A percentile compares a stretch with the other conserved stretches of the same genome.
These are phyloP conservation scores for Rhododendron mucronatum DNA, from an alignment of 148 eudicot genomes.

Conservation along the genomic window DNA sequence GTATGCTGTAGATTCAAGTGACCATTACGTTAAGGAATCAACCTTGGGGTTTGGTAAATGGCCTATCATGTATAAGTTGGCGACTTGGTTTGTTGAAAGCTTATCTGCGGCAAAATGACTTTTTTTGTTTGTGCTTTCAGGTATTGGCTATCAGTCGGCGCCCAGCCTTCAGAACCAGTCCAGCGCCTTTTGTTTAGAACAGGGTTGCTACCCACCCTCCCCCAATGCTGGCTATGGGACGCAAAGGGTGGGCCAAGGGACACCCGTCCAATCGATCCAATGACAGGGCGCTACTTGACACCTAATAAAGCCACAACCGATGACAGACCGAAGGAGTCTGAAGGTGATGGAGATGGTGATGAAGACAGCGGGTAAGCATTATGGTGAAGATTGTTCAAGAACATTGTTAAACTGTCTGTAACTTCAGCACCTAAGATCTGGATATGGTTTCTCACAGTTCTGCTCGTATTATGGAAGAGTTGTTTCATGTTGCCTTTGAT, in stretches of 20 bases:
- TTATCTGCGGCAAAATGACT: neutral
- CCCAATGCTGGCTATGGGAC: conserved; percentile 86
- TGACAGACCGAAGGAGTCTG: conserved; percentile 17
- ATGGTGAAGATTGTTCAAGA: conserved; percentile 4
- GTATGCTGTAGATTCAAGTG: neutral
- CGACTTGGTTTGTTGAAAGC: neutral
- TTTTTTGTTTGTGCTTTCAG: conserved; percentile 23
- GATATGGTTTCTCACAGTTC: neutral
- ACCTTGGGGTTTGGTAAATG: neutral
- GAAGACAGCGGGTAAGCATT: conserved; percentile 14
- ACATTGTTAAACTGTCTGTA: conserved; percentile 2
- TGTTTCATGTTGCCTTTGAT: neutral
- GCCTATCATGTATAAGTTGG: neutral
- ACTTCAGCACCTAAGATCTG: neutral
- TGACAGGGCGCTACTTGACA: conserved; percentile 64
- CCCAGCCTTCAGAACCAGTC: conserved; percentile 91
- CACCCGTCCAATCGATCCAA: conserved; percentile 62
- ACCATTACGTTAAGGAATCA: neutral
- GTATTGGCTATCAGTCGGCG: conserved; percentile 92
- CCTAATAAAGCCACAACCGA: conserved; percentile 28
- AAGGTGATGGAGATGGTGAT: conserved; percentile 20
- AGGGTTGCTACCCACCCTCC: conserved; percentile 92
- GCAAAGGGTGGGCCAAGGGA: conserved; percentile 91
- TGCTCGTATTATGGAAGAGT: neutral
- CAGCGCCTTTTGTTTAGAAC: conserved; percentile 75